Conservation (phyloP, 495 filamentous ascomycete species). For the Astrocystis sublimbata region DNA sequence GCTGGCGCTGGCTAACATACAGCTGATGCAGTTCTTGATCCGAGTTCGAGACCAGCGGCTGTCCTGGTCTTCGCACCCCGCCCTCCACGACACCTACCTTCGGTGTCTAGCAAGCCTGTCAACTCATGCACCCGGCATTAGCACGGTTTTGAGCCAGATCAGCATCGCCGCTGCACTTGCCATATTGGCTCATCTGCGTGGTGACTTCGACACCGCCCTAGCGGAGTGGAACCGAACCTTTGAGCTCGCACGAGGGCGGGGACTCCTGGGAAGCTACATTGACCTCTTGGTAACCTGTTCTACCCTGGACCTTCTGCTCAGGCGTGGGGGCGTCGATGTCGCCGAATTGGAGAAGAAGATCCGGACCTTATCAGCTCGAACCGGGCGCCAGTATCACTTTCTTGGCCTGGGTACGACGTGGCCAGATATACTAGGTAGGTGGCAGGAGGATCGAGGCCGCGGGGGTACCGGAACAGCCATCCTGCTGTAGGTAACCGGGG, state of each 20-base stretch:
- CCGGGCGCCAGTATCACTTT: conserved; percentile 20
- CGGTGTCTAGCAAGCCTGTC: neutral
- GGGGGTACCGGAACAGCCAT: neutral
- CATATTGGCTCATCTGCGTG: conserved; percentile 9
- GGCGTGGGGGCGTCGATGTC: neutral
- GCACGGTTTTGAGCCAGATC: neutral
- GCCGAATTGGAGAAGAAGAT: neutral
- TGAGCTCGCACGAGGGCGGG: neutral
- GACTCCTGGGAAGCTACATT: neutral
- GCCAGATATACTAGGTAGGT: conserved; percentile 13
- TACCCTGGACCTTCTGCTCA: neutral
- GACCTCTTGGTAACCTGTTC: neutral
- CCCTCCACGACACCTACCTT: neutral
- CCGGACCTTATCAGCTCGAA: conserved; percentile 9
- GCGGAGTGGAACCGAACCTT: conserved; percentile 10
- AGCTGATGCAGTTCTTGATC: neutral
- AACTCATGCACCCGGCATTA: neutral
- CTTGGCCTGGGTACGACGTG: conserved; percentile 16
- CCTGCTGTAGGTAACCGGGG: neutral
- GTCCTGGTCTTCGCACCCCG: neutral
- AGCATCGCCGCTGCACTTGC: neutral
- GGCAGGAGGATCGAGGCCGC: neutral
- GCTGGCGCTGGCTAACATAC: neutral
- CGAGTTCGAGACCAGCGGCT: neutral
- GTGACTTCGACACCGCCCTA: conserved; percentile 10